Evolutionary conservation across 225 moss, liverwort and hornwort species (phyloP).

Genomic region (Neckera pumila): DNA sequence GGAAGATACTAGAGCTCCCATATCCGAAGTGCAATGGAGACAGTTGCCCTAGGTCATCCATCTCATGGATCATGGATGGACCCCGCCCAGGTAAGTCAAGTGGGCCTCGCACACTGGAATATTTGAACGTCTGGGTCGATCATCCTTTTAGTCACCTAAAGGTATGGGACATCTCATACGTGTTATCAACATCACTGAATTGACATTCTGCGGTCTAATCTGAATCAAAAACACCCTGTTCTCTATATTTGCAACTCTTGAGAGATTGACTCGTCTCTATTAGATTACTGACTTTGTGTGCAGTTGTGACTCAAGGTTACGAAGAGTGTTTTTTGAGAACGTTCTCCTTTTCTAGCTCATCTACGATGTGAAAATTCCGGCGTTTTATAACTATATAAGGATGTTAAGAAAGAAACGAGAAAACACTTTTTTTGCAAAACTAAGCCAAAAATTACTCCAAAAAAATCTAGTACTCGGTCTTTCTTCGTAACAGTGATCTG

Average conservation of each 20-base stretch:
- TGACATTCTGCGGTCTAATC: not conserved
- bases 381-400: not conserved
- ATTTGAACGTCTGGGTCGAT: not conserved
- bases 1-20: not conserved
- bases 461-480: not conserved
- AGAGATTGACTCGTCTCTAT: not conserved
- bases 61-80: rapidly evolving
- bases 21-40: not conserved
- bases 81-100: not conserved
- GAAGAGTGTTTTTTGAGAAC: not conserved
- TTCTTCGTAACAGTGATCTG: not conserved
- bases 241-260: not conserved
- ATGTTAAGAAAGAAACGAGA: not conserved
- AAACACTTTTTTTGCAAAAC: not conserved
- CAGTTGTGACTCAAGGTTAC: not conserved
- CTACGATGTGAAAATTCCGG: not conserved
- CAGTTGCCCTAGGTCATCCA: not conserved
- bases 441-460: too few species aligned
- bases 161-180: not conserved
- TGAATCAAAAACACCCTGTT: not conserved
- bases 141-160: not conserved
- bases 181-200: not conserved
- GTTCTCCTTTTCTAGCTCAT: not conserved
- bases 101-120: rapidly evolving
- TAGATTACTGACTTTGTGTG: not conserved